Percentiles rank a stretch among this genome's conserved stretches.
Conservation (phyloP, 495 filamentous ascomycete species). For the Trichoderma erinaceum region DNA sequence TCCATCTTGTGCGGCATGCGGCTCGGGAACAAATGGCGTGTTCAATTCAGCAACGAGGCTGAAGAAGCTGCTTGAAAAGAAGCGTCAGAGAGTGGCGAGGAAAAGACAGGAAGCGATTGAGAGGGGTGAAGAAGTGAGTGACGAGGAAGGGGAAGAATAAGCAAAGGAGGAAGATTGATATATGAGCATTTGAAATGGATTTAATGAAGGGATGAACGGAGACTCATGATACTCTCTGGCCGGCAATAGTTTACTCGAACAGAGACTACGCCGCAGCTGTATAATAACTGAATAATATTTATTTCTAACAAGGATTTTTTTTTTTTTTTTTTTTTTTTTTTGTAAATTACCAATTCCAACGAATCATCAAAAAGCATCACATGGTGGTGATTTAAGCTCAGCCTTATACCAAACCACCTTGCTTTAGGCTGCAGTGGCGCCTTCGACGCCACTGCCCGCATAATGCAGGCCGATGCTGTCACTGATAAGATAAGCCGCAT, state of each 20-base stretch:
- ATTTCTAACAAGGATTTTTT: too few relatives aligned
- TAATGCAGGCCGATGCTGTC: neutral
- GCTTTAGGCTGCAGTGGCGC: too few relatives aligned
- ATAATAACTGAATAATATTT: too few relatives aligned
- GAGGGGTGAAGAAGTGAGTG: conserved; percentile 61
- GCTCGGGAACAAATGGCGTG: conserved; percentile 75
- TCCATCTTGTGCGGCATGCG: conserved; percentile 80
- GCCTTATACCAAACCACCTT: too few relatives aligned
- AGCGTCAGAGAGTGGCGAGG: conserved; percentile 62
- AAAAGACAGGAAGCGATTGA: conserved; percentile 65
- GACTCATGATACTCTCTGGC: neutral
- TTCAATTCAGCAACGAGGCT: conserved; percentile 86
- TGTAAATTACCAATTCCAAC: too few relatives aligned
- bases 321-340: too few relatives aligned
- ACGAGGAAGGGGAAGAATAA: conserved; percentile 38
- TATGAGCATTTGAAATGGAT: neutral
- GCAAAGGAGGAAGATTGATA: neutral
- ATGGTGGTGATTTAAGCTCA: too few relatives aligned
- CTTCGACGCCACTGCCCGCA: too few relatives aligned
- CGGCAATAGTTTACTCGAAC: too few relatives aligned
- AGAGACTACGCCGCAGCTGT: too few relatives aligned
- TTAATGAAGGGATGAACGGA: neutral
- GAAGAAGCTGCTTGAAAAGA: conserved; percentile 75
- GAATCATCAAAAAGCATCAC: too few relatives aligned
- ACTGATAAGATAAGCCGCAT: neutral